These are phyloP conservation scores for Schizosaccharomyces osmophilus DNA, from an alignment of 805 yeast species.

Conservation along the genomic window DNA sequence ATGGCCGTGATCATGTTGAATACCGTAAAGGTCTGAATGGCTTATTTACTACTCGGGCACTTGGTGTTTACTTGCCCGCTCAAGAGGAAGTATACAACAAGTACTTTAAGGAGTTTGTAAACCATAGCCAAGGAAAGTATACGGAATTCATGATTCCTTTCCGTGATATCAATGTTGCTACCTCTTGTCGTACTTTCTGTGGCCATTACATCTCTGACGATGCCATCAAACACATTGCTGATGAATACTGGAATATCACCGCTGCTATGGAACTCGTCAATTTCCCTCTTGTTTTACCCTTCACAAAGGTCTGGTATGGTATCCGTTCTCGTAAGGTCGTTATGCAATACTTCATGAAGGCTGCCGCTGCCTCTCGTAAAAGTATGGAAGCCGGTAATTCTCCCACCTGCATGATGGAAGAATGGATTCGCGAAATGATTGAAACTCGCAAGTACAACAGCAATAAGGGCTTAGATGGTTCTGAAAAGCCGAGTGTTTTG, in stretches of 20 bases:
- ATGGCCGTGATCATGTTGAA: constrained; percentile 86
- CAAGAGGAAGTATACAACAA: constrained; percentile 67
- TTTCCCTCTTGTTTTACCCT: constrained; percentile 90
- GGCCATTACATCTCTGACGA: constrained; percentile 85
- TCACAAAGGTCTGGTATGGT: constrained; percentile 95
- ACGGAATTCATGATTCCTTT: constrained; percentile 70
- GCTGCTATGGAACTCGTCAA: constrained; percentile 93
- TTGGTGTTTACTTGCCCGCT: constrained; percentile 60
- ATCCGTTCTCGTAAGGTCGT: constrained; percentile 78
- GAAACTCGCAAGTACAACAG: constrained; percentile 29
- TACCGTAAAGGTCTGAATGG: constrained; percentile 80
- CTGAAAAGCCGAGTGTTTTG: constrained; percentile 23
- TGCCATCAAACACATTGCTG: constrained; percentile 70
- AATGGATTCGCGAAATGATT: constrained; percentile 74
- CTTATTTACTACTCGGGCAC: constrained; percentile 60
- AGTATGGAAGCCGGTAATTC: constrained; percentile 53
- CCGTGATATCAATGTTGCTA: constrained; percentile 88
- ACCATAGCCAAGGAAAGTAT: constrained; percentile 33
- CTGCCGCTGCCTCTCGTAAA: constrained; percentile 72
- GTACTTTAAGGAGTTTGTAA: constrained; percentile 45
- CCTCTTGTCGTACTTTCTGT: constrained; percentile 79
- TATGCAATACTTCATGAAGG: constrained; percentile 68
- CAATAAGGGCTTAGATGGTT: constrained; percentile 21
- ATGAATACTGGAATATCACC: constrained; percentile 74
- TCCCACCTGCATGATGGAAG: constrained; percentile 80